Percentiles rank a stretch among this genome's conserved stretches.
phyloP scores from a whole-genome alignment of 345 rosid species.

The Citrus sp. region DNA sequence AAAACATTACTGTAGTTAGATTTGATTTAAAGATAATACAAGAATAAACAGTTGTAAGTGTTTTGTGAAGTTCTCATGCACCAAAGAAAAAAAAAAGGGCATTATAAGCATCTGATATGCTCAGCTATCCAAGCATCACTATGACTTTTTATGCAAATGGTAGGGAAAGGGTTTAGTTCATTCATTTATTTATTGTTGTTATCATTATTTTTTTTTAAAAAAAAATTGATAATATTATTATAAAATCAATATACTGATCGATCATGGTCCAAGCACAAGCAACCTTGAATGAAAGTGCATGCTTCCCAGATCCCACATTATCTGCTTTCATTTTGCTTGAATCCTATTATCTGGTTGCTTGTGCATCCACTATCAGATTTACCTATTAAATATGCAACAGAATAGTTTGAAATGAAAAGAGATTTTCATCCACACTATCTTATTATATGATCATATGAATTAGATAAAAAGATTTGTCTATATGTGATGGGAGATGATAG shows the following conservation, averaged over 20 bases:
- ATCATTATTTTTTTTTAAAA: neutral
- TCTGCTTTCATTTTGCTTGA: slow-evolving; percentile 16
- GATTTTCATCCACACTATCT: too few species aligned
- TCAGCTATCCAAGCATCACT: neutral
- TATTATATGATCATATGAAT: too few species aligned
- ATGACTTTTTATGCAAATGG: neutral
- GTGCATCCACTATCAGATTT: slow-evolving; percentile 7
- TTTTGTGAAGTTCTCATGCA: neutral
- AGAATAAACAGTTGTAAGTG: neutral
- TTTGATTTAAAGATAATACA: neutral
- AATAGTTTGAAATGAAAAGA: neutral
- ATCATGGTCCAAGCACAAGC: slow-evolving; percentile 10
- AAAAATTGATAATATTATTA: neutral
- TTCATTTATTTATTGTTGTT: neutral
- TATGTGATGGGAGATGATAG: too few species aligned
- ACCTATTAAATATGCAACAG: neutral
- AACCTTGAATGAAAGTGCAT: neutral
- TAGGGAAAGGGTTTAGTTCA: neutral
- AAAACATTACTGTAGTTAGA: neutral
- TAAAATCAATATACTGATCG: neutral
- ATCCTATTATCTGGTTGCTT: slow-evolving; percentile 3
- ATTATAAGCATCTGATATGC: neutral
- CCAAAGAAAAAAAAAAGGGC: too few species aligned
- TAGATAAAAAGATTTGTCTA: too few species aligned
- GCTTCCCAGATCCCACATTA: neutral